These are phyloP conservation scores for Phylloporus gajari DNA, from an alignment of 1,284 basidiomycete genomes.

Conservation along the genomic window DNA sequence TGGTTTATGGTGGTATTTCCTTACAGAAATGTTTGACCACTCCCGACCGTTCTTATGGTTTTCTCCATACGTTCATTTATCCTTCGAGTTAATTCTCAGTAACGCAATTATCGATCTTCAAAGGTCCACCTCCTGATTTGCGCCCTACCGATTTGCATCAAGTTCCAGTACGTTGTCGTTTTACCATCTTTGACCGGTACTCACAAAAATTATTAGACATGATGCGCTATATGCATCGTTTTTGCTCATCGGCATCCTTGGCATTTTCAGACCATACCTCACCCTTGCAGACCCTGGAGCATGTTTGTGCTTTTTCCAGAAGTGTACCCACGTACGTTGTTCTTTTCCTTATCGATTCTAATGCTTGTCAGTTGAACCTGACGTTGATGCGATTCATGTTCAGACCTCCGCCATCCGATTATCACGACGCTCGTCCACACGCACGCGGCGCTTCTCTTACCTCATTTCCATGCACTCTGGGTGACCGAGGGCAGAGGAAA, in stretches of 20 bases:
- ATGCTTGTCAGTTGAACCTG: conserved; percentile 63
- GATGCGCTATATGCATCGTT: conserved; percentile 87
- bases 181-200: neutral
- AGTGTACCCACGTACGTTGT: conserved; percentile 77
- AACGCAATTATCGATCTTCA: conserved; percentile 21
- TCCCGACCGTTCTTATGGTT: conserved; percentile 97
- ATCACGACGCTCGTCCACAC: conserved; percentile 86
- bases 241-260: conserved; percentile 80
- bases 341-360: neutral
- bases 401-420: conserved; percentile 89
- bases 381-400: conserved; percentile 40
- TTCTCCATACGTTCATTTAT: conserved; percentile 76
- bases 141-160: conserved; percentile 84
- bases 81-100: neutral
- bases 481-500: conserved; percentile 92
- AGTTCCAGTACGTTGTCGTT: conserved; percentile 73
- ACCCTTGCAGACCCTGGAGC: conserved; percentile 89
- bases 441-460: conserved; percentile 88
- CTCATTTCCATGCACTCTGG: conserved; percentile 94
- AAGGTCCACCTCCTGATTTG: conserved; percentile 90
- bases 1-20: conserved; percentile 99
- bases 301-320: conserved; percentile 88
- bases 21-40: conserved; percentile 99
- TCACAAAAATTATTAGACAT: conserved; percentile 58
- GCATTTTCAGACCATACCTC: conserved; percentile 93